phyloP scores from a whole-genome alignment of 345 rosid genomes.

The Diplotaxis tenuifolia region DNA sequence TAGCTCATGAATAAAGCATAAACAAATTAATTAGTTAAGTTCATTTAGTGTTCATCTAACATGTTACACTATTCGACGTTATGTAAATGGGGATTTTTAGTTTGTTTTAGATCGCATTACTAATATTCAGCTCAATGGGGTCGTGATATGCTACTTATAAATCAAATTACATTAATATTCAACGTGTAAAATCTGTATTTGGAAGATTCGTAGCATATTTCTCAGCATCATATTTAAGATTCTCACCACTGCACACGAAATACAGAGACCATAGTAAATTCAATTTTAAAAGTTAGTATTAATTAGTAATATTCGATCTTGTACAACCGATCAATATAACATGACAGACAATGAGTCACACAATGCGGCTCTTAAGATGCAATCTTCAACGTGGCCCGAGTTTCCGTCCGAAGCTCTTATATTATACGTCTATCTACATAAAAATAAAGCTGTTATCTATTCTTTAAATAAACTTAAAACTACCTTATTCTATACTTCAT shows the following conservation, averaged over 20 bases:
- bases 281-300: too few relatives aligned
- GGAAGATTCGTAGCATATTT: slow-evolving; percentile 5
- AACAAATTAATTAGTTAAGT: not conserved
- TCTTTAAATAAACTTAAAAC: not conserved
- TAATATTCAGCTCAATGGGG: not conserved
- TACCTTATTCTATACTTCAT: not conserved
- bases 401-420: slow-evolving; percentile 6
- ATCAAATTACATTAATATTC: not conserved
- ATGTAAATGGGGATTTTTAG: not conserved
- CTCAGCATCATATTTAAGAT: not conserved
- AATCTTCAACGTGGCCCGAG: slow-evolving; percentile 28
- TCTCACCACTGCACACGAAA: not conserved
- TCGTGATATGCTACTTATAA: not conserved
- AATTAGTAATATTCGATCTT: not conserved
- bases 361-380: slow-evolving; percentile 36
- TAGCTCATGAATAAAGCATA: not conserved
- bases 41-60: not conserved
- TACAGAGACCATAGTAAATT: not conserved
- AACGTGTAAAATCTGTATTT: not conserved
- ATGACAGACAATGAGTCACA: slow-evolving; percentile 31
- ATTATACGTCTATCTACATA: slow-evolving; percentile 4
- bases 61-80: not conserved
- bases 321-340: slow-evolving; percentile 2
- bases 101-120: not conserved
- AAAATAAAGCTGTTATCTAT: not conserved